These are phyloP conservation scores for Phytophthora macrochlamydospora DNA, from an alignment of 352 stramenopile genomes.

Conservation along the genomic window DNA sequence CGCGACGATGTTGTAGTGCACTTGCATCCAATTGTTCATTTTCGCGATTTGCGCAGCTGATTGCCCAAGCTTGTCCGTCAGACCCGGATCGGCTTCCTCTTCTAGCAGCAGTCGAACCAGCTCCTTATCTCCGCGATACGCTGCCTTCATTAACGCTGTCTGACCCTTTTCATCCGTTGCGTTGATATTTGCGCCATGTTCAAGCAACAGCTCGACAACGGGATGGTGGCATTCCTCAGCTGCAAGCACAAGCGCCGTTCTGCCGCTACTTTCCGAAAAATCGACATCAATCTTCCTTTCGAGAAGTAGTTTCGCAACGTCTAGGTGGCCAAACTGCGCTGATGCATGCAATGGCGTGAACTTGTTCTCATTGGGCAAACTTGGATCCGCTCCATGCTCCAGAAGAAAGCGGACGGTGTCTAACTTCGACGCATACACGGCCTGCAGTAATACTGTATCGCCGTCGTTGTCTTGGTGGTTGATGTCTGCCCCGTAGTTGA, in stretches of 20 bases:
- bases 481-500: not conserved
- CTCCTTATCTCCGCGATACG: conserved; percentile 2
- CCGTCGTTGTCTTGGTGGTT: not conserved
- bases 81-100: conserved; percentile 1
- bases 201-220: not conserved
- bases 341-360: not conserved
- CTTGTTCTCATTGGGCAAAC: not conserved
- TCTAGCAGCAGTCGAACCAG: conserved; percentile 10
- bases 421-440: not conserved
- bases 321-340: not conserved
- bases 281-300: conserved; percentile 5
- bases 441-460: not conserved
- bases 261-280: not conserved
- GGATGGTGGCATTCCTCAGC: not conserved
- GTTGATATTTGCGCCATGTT: not conserved
- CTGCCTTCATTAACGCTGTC: conserved; percentile 12
- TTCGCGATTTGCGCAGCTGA: conserved; percentile 2
- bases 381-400: not conserved
- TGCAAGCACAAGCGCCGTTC: not conserved
- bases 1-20: conserved; percentile 1
- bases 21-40: conserved; percentile 3
- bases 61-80: conserved; percentile 1
- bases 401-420: not conserved
- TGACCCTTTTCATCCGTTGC: not conserved
- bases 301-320: conserved; percentile 1